phyloP scores from a whole-genome alignment of 2,329 filamentous ascomycete species.

The Aspergillus neotritici region DNA sequence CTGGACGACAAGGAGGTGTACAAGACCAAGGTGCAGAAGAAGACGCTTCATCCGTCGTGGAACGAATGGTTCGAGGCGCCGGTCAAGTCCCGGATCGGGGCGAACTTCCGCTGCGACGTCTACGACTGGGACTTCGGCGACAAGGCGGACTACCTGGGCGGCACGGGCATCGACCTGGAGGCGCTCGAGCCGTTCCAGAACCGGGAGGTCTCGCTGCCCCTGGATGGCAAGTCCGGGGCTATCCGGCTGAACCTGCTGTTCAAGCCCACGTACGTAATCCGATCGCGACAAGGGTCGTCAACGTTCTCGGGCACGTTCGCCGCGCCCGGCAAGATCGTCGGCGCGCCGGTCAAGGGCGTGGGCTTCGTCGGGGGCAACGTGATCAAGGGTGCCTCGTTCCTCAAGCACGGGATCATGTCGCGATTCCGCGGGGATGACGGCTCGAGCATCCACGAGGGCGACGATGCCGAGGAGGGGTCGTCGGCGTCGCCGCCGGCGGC shows the following conservation, averaged over 20 bases:
- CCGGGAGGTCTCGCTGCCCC: conserved; percentile 64
- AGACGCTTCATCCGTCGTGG: conserved; percentile 90
- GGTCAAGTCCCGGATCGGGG: conserved; percentile 75
- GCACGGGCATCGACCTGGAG: conserved; percentile 67
- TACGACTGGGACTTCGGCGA: conserved; percentile 97
- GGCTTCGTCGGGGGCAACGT: conserved; percentile 78
- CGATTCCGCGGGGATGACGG: conserved; percentile 45
- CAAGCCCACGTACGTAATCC: conserved; percentile 84
- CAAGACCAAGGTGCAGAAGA: conserved; percentile 96
- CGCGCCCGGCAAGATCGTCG: conserved; percentile 81
- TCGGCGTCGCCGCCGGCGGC: conserved; percentile 15
- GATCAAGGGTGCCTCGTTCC: conserved; percentile 82
- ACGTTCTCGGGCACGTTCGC: conserved; percentile 91
- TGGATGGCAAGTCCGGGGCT: conserved; percentile 85
- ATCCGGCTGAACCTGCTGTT: conserved; percentile 82
- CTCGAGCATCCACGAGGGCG: conserved; percentile 21
- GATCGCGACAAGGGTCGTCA: conserved; percentile 80
- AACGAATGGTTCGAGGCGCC: conserved; percentile 90
- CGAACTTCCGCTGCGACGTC: conserved; percentile 75
- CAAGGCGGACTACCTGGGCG: conserved; percentile 85
- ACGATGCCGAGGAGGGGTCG: conserved; percentile 16
- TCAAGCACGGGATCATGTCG: conserved; percentile 71
- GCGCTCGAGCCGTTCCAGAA: conserved; percentile 78
- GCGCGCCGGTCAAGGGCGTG: conserved; percentile 89
- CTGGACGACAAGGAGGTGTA: conserved; percentile 83